Conservation (phyloP, 305 asterid genomes). For the Plantago rigida region DNA sequence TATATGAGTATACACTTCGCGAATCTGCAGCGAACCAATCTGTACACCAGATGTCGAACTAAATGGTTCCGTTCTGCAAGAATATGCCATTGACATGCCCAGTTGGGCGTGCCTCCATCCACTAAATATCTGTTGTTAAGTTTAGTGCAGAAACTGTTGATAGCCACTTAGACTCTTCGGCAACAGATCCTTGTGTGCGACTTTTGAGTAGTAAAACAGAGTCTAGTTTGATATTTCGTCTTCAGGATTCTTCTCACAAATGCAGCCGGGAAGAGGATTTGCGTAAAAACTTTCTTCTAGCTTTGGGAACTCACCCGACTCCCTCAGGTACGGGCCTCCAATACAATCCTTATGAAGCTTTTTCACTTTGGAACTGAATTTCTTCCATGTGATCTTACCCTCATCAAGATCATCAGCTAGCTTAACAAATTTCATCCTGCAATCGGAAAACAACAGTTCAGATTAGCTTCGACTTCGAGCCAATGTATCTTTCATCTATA, state of each 20-base stretch:
- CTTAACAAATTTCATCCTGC: conserved; percentile 76
- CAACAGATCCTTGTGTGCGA: conserved; percentile 15
- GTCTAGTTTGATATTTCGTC: conserved; percentile 26
- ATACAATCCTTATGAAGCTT: conserved; percentile 56
- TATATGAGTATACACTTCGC: conserved; percentile 21
- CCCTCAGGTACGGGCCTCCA: conserved; percentile 84
- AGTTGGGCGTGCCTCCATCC: conserved; percentile 4
- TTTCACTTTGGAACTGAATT: conserved; percentile 65
- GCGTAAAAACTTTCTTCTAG: conserved; percentile 94
- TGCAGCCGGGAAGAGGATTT: conserved; percentile 85
- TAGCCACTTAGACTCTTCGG: not conserved
- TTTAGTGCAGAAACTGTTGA: conserved; percentile 7
- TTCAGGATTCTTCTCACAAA: conserved; percentile 55
- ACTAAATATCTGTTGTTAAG: conserved; percentile 1
- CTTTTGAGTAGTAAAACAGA: not conserved
- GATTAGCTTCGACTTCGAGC: not conserved
- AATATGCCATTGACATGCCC: conserved; percentile 3
- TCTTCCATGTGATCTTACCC: conserved; percentile 65
- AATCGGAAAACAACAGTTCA: conserved; percentile 1
- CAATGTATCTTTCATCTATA: too few species aligned
- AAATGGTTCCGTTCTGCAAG: conserved; percentile 4
- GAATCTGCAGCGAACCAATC: conserved; percentile 23
- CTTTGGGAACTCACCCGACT: conserved; percentile 76
- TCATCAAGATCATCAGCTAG: conserved; percentile 67
- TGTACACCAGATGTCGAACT: conserved; percentile 14